A percentile compares a stretch with the other conserved stretches of the same genome.
Evolutionary conservation across 495 filamentous ascomycete genomes (phyloP).

Genomic region (Penicillium simplicissimum): DNA sequence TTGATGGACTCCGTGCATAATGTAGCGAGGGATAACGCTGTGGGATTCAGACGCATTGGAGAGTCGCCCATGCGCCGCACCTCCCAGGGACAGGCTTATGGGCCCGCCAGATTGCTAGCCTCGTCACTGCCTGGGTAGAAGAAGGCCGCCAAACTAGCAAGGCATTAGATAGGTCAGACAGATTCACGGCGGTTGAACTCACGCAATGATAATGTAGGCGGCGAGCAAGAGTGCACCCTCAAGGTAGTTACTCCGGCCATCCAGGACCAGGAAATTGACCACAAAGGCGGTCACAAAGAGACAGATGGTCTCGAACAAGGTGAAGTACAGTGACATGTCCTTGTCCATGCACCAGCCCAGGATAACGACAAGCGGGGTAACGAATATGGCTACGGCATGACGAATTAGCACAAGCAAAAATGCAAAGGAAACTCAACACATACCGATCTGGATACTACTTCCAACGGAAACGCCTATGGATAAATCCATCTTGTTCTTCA

Average conservation of each 20-base stretch:
- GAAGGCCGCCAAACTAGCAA: constrained; percentile 36
- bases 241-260: constrained; percentile 85
- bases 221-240: constrained; percentile 82
- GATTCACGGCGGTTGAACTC: constrained; percentile 12
- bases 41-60: neutral
- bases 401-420: constrained; percentile 12
- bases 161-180: constrained; percentile 5
- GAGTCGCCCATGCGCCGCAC: neutral
- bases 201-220: constrained; percentile 65
- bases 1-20: neutral
- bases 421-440: neutral
- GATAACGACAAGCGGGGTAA: constrained; percentile 85
- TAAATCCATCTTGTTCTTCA: constrained; percentile 96
- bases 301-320: constrained; percentile 84
- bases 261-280: constrained; percentile 86
- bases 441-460: constrained; percentile 72
- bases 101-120: constrained; percentile 32
- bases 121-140: constrained; percentile 34
- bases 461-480: constrained; percentile 89
- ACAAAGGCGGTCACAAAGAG: constrained; percentile 85
- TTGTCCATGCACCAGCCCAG: constrained; percentile 84
- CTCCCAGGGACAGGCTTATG: neutral
- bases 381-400: constrained; percentile 70
- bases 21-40: neutral
- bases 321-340: constrained; percentile 88